A percentile compares a stretch with the other conserved stretches of the same genome.
Conservation (phyloP, 2,329 filamentous ascomycete species). For the Aspergillus pseudoviridinutans region DNA sequence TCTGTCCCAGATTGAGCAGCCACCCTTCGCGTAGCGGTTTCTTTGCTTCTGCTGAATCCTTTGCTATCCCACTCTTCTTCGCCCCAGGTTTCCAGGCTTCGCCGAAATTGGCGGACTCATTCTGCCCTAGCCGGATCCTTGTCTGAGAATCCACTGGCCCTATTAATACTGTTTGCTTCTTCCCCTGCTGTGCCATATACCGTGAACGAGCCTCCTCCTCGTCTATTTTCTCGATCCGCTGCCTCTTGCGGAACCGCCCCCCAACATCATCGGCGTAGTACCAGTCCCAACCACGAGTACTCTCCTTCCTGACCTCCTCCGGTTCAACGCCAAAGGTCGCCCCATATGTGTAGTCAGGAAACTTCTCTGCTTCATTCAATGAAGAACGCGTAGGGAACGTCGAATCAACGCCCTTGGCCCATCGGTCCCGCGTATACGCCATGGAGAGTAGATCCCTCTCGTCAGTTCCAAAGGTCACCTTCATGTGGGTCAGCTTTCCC, state of each 20-base stretch:
- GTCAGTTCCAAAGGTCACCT: conserved; percentile 49
- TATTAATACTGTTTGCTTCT: conserved; percentile 46
- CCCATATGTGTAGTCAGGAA: conserved; percentile 36
- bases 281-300: conserved; percentile 51
- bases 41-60: conserved; percentile 7
- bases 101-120: conserved; percentile 43
- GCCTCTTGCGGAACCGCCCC: conserved; percentile 40
- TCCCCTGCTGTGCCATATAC: conserved; percentile 39
- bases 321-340: conserved; percentile 42
- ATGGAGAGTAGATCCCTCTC: conserved; percentile 48
- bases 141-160: conserved; percentile 47
- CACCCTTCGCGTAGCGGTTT: conserved; percentile 43
- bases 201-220: conserved; percentile 31
- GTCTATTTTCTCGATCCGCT: conserved; percentile 35
- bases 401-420: conserved; percentile 44
- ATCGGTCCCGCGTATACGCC: conserved; percentile 48
- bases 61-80: conserved; percentile 2
- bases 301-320: conserved; percentile 42
- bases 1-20: conserved; percentile 54
- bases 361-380: conserved; percentile 24
- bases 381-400: conserved; percentile 48
- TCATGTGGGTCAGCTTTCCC: conserved; percentile 44
- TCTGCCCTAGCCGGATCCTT: conserved; percentile 39
- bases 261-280: conserved; percentile 44
- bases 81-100: conserved; percentile 36